phyloP scores from a whole-genome alignment of 2,329 filamentous ascomycete genomes.

The Exophiala sp. region DNA sequence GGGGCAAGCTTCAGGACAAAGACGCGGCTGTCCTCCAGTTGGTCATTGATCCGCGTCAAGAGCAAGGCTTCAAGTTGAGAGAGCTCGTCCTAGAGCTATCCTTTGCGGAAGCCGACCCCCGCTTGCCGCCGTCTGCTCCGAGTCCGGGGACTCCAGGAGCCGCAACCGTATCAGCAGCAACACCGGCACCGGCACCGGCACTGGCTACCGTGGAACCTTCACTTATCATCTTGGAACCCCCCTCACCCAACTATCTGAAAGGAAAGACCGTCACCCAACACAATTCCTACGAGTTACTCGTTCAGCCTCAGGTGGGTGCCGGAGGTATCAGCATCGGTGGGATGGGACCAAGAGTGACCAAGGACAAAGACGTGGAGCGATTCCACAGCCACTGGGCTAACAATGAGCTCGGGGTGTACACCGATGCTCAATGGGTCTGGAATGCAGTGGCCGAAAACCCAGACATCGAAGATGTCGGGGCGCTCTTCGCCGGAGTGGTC shows the following conservation, averaged over 20 bases:
- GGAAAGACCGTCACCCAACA: constrained; percentile 3
- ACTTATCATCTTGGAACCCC: constrained; percentile 2
- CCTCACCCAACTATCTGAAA: constrained; percentile 2
- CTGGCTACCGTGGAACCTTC: background rate
- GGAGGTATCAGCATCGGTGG: background rate
- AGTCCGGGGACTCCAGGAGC: too few relatives aligned
- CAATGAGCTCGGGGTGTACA: constrained; percentile 3
- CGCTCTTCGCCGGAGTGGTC: constrained; percentile 1
- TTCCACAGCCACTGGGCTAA: constrained; percentile 4
- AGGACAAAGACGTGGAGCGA: constrained; percentile 4
- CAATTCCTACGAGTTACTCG: background rate
- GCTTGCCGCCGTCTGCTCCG: background rate
- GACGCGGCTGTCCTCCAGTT: constrained; percentile 6
- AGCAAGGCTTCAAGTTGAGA: constrained; percentile 1
- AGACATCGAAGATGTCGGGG: constrained; percentile 4
- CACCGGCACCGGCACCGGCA: background rate
- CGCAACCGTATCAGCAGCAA: background rate
- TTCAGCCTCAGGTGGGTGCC: constrained; percentile 3
- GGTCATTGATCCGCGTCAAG: background rate
- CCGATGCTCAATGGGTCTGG: constrained; percentile 3
- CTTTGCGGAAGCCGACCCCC: background rate
- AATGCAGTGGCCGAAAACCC: constrained; percentile 5
- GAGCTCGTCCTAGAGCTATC: constrained; percentile 4
- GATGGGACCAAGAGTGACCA: background rate
- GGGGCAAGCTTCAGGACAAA: constrained; percentile 2